phyloP scores from a whole-genome alignment of 176 grass and related monocot species.

The Secale cereale region DNA sequence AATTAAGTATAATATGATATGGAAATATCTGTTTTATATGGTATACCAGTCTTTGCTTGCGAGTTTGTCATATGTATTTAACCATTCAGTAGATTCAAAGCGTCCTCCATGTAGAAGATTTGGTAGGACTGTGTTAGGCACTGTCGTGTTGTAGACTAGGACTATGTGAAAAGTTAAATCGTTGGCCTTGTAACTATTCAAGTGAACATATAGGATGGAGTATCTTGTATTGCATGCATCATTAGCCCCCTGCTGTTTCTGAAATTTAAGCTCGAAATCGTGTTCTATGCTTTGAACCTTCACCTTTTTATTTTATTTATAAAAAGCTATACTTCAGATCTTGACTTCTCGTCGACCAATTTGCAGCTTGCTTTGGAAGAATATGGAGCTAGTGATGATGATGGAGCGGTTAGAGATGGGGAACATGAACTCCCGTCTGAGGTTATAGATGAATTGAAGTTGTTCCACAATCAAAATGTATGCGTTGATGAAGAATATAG shows the following conservation, averaged over 20 bases:
- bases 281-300: neutral
- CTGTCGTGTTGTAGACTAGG: neutral
- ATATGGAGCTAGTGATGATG: conserved; percentile 64
- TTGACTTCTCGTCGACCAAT: neutral
- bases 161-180: neutral
- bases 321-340: neutral
- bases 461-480: conserved; percentile 51
- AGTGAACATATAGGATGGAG: neutral
- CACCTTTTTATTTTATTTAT: neutral
- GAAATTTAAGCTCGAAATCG: neutral
- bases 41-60: neutral
- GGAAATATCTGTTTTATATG: neutral
- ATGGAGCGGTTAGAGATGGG: conserved; percentile 17
- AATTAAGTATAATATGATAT: neutral
- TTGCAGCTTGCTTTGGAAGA: conserved; percentile 69
- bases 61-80: neutral
- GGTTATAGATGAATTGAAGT: conserved; percentile 55
- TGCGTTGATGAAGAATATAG: conserved; percentile 46
- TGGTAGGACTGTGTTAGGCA: neutral
- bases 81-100: neutral
- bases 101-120: neutral
- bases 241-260: neutral
- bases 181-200: neutral
- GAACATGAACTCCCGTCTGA: conserved; percentile 47
- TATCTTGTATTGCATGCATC: neutral